A percentile compares a stretch with the other conserved stretches of the same genome.
Evolutionary conservation across 148 eudicot genomes (phyloP).

Genomic region (Beta vulgaris): DNA sequence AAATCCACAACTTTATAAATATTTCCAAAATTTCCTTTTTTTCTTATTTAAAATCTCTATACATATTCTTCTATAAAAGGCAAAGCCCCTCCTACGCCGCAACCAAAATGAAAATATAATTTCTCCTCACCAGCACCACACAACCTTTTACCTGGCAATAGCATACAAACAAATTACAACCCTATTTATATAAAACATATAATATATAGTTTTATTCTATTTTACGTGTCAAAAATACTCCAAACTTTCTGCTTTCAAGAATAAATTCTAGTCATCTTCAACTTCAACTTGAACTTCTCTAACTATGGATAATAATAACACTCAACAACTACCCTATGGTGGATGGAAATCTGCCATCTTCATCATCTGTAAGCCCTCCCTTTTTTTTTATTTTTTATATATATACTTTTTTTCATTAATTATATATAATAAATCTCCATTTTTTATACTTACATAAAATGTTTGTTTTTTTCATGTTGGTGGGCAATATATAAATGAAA

Average conservation of each 20-base stretch:
- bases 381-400: background rate
- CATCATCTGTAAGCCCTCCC: slow-evolving; percentile 56
- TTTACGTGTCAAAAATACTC: background rate
- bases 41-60: too few species aligned
- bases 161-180: background rate
- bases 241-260: background rate
- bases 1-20: too few species aligned
- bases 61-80: too few species aligned
- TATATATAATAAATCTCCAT: background rate
- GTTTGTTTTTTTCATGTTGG: background rate
- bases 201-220: too few species aligned
- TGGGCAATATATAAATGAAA: background rate
- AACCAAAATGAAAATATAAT: too few species aligned
- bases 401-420: background rate
- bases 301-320: background rate
- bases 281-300: background rate
- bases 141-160: too few species aligned
- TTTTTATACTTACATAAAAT: background rate
- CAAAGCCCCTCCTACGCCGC: too few species aligned
- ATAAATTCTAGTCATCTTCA: background rate
- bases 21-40: too few species aligned
- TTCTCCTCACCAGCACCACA: too few species aligned
- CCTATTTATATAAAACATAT: background rate
- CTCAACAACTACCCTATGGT: slow-evolving; percentile 21
- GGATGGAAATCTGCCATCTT: slow-evolving; percentile 60